Evolutionary conservation across 2,329 filamentous ascomycete genomes (phyloP), one percentile per base, ranked within the genome.

Genomic region (Pseudofabraea citricarpa): DNA sequence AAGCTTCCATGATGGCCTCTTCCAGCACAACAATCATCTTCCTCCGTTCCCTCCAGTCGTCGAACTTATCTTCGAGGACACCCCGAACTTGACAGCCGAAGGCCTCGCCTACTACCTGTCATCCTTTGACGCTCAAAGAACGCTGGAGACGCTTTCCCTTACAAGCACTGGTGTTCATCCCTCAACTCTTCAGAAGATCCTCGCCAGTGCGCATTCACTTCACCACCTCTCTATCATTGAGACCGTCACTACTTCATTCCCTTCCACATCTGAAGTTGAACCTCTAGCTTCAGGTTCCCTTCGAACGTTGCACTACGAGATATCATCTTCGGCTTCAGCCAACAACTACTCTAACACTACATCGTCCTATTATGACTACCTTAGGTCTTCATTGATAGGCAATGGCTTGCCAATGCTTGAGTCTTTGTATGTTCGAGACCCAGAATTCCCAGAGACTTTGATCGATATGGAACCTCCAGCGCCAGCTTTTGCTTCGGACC

Each of bases 351-450:
- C 72, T 7, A 71, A 65, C 48, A 68, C 75, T 19, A 75, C 75
- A 1, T 64, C 70, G 8, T 75, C 75, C 15, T 94, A 95, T 68
- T 95, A 96, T 64, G 78, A 80, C 48, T 95, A 95, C 64, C 78
- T 97, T 16, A 83, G 88, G 20, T 78, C 78, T n/a, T 95, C 88
- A 0, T 77, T 97, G 23, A 79, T 93, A 47, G 77, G 81, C 13
- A 85, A 84, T 49, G 77, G 80, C 6, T 74, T 97, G 6, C 89
- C 90, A 1, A 77, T 75, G 26, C 73, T 97, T 7, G 75, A 75
- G 26, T 78, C 83, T 18, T 76, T 97, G 6, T 96, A 94, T 61
- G 91, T 96, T 15, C 85, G 88, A 40, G 90, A 96, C 56, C 79
- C 85, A 20, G 74, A 79, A 39, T 95, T 97, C 60, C 83, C 90